These are phyloP conservation scores for Arthromyces matolae DNA, from an alignment of 768 basidiomycete genomes.

Conservation along the genomic window DNA sequence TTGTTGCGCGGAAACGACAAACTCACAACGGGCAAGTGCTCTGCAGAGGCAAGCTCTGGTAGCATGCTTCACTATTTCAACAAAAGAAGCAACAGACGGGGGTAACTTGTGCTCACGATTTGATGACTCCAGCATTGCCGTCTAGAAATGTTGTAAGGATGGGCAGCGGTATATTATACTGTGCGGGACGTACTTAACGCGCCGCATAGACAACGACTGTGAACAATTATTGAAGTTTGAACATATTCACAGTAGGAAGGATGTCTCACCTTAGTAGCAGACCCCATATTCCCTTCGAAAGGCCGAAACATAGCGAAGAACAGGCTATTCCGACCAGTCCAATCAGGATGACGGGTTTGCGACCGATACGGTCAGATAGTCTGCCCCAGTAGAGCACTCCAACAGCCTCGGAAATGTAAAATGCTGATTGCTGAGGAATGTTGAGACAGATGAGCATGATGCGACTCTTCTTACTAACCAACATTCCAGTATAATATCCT, in stretches of 20 bases:
- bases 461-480: too few species aligned
- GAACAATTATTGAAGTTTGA: neutral
- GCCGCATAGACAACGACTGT: slow-evolving; percentile 4
- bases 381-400: slow-evolving; percentile 77
- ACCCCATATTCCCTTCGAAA: slow-evolving; percentile 66
- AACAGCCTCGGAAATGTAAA: slow-evolving; percentile 68
- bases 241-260: neutral
- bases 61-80: neutral
- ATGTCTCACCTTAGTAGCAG: slow-evolving; percentile 45
- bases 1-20: neutral
- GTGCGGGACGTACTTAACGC: slow-evolving; percentile 39
- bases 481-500: slow-evolving; percentile 74
- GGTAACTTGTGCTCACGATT: slow-evolving; percentile 30
- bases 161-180: neutral
- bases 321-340: slow-evolving; percentile 61
- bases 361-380: slow-evolving; percentile 65
- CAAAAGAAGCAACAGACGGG: neutral
- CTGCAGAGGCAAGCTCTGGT: neutral
- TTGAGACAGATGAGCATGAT: slow-evolving; percentile 11
- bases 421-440: slow-evolving; percentile 60
- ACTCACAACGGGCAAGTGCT: slow-evolving; percentile 4
- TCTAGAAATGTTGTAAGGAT: slow-evolving; percentile 23
- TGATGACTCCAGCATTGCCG: slow-evolving; percentile 65
- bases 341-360: slow-evolving; percentile 68
- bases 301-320: slow-evolving; percentile 73